phyloP scores from a whole-genome alignment of 306 rosid species.

The Psophocarpus tetragonolobus region DNA sequence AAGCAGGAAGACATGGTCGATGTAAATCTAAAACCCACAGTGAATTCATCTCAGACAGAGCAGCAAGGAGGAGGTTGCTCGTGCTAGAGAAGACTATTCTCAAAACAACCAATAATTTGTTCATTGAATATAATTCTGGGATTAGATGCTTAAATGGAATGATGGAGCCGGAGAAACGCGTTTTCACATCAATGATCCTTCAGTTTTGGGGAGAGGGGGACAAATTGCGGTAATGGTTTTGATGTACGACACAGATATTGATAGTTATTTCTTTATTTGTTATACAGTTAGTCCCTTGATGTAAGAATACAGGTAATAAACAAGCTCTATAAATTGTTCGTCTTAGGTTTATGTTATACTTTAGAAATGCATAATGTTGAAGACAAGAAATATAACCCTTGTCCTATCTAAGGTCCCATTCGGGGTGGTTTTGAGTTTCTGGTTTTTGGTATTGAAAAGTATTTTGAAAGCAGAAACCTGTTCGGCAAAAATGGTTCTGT shows the following conservation, averaged over 20 bases:
- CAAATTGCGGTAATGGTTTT: constrained; percentile 33
- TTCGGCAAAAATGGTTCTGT: no score
- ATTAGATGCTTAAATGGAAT: constrained; percentile 24
- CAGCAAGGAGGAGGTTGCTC: constrained; percentile 96
- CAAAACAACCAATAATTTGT: constrained; percentile 20
- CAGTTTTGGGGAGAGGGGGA: constrained; percentile 30
- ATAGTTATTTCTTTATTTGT: constrained; percentile 32
- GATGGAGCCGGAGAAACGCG: constrained; percentile 32
- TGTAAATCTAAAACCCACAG: constrained; percentile 84
- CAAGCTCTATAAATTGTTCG: constrained; percentile 16
- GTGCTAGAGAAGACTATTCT: constrained; percentile 64
- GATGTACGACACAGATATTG: constrained; percentile 25
- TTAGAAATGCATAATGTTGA: neutral
- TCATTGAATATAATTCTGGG: constrained; percentile 27
- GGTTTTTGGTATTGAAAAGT: no score
- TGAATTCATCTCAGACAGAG: constrained; percentile 69
- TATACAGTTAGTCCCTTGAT: constrained; percentile 40
- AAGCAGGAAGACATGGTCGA: constrained; percentile 99
- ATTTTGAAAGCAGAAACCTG: no score
- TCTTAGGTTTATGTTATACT: constrained; percentile 24
- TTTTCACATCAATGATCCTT: constrained; percentile 34
- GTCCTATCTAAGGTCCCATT: no score
- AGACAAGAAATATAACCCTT: neutral
- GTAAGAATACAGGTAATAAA: constrained; percentile 41
- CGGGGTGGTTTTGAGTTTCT: no score